phyloP scores from a whole-genome alignment of 139 green algal species.

The Pleodorina starrii region DNA sequence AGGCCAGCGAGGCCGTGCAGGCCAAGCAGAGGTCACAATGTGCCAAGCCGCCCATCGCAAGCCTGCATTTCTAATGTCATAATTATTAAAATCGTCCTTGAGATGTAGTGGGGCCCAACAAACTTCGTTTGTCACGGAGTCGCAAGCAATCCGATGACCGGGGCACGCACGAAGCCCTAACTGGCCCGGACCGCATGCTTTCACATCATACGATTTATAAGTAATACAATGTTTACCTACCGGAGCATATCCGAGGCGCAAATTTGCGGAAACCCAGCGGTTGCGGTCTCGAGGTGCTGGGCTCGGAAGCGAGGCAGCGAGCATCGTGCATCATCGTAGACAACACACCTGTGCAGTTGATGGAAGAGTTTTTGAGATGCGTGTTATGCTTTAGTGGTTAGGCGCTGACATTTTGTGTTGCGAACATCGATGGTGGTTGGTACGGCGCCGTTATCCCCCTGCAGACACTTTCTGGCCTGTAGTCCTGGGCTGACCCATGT shows the following conservation, averaged over 20 bases:
- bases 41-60: no score
- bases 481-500: background rate
- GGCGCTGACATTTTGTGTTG: no score
- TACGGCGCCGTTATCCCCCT: background rate
- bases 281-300: slow-evolving; percentile 6
- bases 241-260: background rate
- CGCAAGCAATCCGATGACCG: no score
- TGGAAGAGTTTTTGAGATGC: background rate
- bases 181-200: no score
- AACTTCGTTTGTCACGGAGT: no score
- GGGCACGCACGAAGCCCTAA: background rate
- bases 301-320: background rate
- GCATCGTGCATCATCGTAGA: background rate
- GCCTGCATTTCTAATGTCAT: no score
- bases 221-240: background rate
- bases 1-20: slow-evolving; percentile 22
- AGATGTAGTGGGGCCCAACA: no score
- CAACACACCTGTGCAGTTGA: no score
- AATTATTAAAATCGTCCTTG: no score
- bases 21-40: background rate
- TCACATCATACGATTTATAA: no score
- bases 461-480: background rate
- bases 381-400: background rate
- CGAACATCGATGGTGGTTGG: background rate
- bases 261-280: background rate